phyloP scores from a whole-genome alignment of 371 early-diverging fungal species.

The Umbelopsis sp. region DNA sequence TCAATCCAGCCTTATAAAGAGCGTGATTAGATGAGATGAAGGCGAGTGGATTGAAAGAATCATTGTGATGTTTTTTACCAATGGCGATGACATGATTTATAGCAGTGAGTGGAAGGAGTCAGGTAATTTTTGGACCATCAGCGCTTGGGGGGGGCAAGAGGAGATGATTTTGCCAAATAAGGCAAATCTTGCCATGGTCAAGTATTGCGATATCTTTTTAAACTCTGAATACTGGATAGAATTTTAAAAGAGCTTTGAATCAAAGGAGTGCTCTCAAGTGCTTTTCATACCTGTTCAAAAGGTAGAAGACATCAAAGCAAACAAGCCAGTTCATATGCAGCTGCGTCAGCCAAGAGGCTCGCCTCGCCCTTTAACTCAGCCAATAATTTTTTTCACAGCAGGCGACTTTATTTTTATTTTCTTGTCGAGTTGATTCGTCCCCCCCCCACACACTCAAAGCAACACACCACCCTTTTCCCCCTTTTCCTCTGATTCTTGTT shows the following conservation, averaged over 20 bases:
- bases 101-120: not conserved
- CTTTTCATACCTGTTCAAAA: too few species aligned
- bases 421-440: too few species aligned
- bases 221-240: not conserved
- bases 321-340: too few species aligned
- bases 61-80: not conserved
- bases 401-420: not conserved
- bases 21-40: not conserved
- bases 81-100: conserved; percentile 14
- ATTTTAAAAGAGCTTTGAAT: too few species aligned
- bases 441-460: not conserved
- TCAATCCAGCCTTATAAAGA: conserved; percentile 3
- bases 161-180: conserved; percentile 1
- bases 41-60: not conserved
- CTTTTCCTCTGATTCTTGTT: not conserved
- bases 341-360: too few species aligned
- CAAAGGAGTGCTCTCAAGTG: too few species aligned
- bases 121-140: not conserved
- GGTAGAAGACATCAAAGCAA: too few species aligned
- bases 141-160: too few species aligned
- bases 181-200: conserved; percentile 3
- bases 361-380: too few species aligned
- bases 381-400: not conserved
- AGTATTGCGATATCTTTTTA: too few species aligned
- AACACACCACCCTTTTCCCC: not conserved